Evolutionary conservation across 371 early-diverging fungal genomes (phyloP), one percentile per base, ranked within the genome.

Genomic region (Rhizomucor miehei): DNA sequence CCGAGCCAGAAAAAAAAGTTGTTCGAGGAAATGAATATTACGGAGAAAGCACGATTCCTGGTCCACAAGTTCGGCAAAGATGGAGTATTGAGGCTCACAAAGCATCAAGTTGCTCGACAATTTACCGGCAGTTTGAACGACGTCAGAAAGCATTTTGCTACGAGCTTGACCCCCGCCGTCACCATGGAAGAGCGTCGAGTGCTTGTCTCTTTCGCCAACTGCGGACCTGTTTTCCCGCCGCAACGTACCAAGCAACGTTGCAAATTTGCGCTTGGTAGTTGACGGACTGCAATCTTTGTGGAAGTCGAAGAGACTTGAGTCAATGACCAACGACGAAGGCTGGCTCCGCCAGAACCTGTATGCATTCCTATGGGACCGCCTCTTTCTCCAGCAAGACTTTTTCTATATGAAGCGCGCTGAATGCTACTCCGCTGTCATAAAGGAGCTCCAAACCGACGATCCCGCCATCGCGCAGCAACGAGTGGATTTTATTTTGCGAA

Each of bases 401-500:
- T 41, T 41, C 19, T 41, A 41, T 12, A 19, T 41, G 4, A 41
- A 41, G 41, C 41, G 41, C 14, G 38, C 38, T 10, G 9, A 38
- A 38, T 38, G 38, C 38, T 38, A 38, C 14, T 38, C 38, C 14
- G 38, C 38, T 14, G 38, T 38, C 38, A 38, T 10, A 9, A 38
- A 38, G 38, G 38, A n/a, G 38, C 38, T 38, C 10, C 38, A 14
- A 9, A 38, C 9, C 9, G 38, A 10, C 10, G 37, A 51, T 3
- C 5, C 13, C 4, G 25, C 13, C 2, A 6, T 48, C 23, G 23
- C 41, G 9, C 43, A 44, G 25, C 52, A 41, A 29, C 41, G 43
- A 1, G 21, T 43, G 2, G 52, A 41, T n/a, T 52, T 52, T 16
- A 52, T 52, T 2, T 19, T 52, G 12, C 21, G 29, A 1, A 43